Conservation (phyloP, 768 basidiomycete species). For the Hebeloma cylindrosporum region DNA sequence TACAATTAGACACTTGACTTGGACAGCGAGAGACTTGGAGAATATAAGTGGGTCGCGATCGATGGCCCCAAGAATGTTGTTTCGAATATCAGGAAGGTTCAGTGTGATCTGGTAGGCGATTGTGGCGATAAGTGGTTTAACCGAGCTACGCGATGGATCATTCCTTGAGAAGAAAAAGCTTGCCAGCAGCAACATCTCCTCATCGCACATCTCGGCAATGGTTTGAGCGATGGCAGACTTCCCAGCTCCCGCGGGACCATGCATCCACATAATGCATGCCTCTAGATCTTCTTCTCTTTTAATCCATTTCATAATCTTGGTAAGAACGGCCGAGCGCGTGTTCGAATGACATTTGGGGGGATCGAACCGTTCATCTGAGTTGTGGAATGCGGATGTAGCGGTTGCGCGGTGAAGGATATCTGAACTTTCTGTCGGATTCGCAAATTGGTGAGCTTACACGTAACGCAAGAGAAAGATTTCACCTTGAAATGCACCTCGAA, state of each 20-base stretch:
- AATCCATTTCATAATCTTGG: constrained; percentile 14
- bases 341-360: constrained; percentile 15
- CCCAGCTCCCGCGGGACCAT: constrained; percentile 18
- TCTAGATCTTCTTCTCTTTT: neutral
- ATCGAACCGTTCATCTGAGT: constrained; percentile 11
- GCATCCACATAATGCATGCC: constrained; percentile 16
- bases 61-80: constrained; percentile 3
- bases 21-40: constrained; percentile 5
- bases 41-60: constrained; percentile 11
- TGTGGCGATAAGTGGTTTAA: constrained; percentile 9
- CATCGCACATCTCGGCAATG: constrained; percentile 8
- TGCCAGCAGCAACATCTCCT: neutral
- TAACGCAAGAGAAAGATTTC: no score
- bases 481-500: no score
- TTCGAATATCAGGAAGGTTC: constrained; percentile 5
- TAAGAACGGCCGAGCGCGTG: constrained; percentile 13
- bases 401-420: neutral
- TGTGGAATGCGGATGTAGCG: constrained; percentile 12
- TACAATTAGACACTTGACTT: constrained; percentile 12
- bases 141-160: constrained; percentile 6
- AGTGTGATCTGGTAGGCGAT: constrained; percentile 14
- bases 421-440: neutral
- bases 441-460: no score
- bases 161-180: constrained; percentile 17
- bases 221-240: constrained; percentile 18